These are phyloP conservation scores for Saccharum officinarum DNA, from an alignment of 176 grass and related monocot genomes.

Conservation along the genomic window DNA sequence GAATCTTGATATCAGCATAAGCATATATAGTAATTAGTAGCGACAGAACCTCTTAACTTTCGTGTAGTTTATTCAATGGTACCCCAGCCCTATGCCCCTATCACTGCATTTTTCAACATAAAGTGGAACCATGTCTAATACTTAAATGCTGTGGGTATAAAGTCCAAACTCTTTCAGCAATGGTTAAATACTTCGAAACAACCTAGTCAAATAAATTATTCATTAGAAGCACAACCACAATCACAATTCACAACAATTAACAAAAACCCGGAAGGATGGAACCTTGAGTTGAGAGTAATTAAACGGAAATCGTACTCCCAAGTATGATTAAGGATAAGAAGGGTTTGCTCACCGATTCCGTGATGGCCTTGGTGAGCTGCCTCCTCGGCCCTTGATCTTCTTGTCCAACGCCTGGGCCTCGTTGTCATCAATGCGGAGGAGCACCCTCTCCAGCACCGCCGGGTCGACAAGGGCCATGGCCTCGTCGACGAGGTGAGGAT, in stretches of 20 bases:
- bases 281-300: no score
- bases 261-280: not conserved
- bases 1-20: not conserved
- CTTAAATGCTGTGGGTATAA: no score
- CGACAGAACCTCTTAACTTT: not conserved
- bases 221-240: not conserved
- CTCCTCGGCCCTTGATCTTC: slow-evolving; percentile 35
- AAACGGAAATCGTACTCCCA: no score
- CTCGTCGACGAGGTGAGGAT: slow-evolving; percentile 27
- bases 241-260: not conserved
- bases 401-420: slow-evolving; percentile 31
- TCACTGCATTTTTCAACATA: no score
- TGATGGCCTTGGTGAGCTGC: slow-evolving; percentile 23
- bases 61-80: not conserved
- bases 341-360: not conserved
- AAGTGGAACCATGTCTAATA: no score
- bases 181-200: no score
- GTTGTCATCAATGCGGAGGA: slow-evolving; percentile 14
- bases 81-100: no score
- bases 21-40: not conserved
- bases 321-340: not conserved
- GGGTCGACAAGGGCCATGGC: not conserved
- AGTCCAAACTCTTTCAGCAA: no score
- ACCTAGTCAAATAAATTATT: no score
- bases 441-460: not conserved